Percentiles rank a stretch among this genome's conserved stretches.
Conservation (phyloP, 257 asterid species). For the Solanum dulcamara region DNA sequence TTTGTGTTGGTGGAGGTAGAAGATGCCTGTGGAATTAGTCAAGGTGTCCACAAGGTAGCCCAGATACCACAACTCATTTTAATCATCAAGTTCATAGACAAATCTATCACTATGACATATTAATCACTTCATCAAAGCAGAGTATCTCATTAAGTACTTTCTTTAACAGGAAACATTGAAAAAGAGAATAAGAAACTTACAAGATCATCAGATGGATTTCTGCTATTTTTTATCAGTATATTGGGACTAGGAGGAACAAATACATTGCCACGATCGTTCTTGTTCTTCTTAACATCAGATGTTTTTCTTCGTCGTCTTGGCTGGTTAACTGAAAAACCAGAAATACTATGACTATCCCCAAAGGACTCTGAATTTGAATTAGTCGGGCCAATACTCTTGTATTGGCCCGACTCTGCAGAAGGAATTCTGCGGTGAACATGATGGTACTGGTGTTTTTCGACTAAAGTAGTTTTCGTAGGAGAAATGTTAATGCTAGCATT, state of each 20-base stretch:
- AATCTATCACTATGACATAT: background rate
- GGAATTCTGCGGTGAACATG: constrained; percentile 9
- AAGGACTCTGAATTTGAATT: constrained; percentile 17
- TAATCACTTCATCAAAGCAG: background rate
- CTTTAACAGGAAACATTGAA: background rate
- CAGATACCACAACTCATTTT: background rate
- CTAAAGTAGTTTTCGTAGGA: background rate
- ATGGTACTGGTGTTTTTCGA: background rate
- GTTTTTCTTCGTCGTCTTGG: constrained; percentile 10
- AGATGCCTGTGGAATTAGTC: background rate
- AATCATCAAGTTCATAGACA: background rate
- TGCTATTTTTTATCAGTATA: constrained; percentile 3
- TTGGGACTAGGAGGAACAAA: constrained; percentile 10
- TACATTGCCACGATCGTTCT: constrained; percentile 3
- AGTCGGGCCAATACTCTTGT: constrained; percentile 6
- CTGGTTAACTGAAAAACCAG: constrained; percentile 5
- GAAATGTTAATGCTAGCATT: background rate
- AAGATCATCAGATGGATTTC: constrained; percentile 25
- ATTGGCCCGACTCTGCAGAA: constrained; percentile 3
- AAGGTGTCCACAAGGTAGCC: background rate
- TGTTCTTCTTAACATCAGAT: constrained; percentile 13
- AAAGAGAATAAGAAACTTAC: constrained; percentile 20
- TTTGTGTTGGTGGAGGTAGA: background rate
- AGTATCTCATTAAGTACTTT: background rate
- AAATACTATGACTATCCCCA: constrained; percentile 18